Percentiles rank a stretch among this genome's conserved stretches.
These are phyloP conservation scores for Microcos paniculata DNA, from an alignment of 345 rosid genomes.

Conservation along the genomic window DNA sequence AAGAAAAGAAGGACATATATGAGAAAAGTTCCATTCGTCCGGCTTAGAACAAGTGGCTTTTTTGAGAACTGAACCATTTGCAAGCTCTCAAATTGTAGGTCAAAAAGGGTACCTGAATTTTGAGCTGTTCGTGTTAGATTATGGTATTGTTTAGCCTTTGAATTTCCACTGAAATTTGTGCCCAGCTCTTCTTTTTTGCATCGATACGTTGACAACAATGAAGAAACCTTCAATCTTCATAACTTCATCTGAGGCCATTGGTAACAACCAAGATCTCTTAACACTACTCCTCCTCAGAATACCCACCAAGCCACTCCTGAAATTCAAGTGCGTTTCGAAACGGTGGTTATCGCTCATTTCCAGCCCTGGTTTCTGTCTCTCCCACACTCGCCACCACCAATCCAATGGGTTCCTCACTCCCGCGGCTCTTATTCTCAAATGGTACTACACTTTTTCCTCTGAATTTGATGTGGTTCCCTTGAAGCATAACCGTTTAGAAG, in stretches of 20 bases:
- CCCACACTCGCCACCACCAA: constrained; percentile 1
- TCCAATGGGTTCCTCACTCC: neutral
- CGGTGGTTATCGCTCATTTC: neutral
- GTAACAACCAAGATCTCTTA: neutral
- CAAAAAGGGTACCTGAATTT: no score
- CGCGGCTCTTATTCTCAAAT: neutral
- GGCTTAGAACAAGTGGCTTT: no score
- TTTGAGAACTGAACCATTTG: no score
- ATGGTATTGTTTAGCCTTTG: no score
- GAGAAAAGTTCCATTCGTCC: no score
- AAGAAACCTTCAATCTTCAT: neutral
- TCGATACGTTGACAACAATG: neutral
- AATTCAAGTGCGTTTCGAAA: neutral
- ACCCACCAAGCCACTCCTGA: neutral
- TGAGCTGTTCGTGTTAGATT: no score
- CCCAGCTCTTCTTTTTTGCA: no score
- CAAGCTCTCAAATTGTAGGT: no score
- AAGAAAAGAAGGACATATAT: no score
- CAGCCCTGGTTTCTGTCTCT: neutral
- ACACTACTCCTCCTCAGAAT: neutral
- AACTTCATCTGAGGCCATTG: neutral
- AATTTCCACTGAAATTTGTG: no score
- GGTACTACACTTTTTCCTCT: neutral
- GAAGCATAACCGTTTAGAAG: neutral
- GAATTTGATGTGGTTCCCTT: no score